Conservation (phyloP, 2,329 filamentous ascomycete species). For the Beauveria rudraprayagi region DNA sequence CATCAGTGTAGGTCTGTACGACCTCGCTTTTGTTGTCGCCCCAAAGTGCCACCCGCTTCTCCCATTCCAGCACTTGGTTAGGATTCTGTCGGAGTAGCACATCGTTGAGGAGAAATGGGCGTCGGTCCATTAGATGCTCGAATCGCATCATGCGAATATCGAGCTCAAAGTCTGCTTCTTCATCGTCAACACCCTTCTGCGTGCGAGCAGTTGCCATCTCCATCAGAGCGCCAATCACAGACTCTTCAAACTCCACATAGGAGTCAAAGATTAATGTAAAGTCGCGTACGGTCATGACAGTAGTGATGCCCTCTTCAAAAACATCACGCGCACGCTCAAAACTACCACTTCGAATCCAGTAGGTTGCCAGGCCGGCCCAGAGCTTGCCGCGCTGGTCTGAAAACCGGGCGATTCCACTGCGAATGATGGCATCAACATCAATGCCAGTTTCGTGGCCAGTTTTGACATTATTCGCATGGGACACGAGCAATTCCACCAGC, state of each 20-base stretch:
- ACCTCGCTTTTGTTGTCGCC: conserved; percentile 86
- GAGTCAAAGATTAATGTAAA: conserved; percentile 96
- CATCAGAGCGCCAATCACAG: conserved; percentile 85
- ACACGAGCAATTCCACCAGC: conserved; percentile 90
- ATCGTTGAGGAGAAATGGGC: conserved; percentile 93
- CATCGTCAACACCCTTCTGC: conserved; percentile 69
- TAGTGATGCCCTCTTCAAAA: conserved; percentile 93
- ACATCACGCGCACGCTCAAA: conserved; percentile 90
- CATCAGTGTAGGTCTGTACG: conserved; percentile 88
- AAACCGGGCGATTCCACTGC: conserved; percentile 84
- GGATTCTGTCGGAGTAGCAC: conserved; percentile 92
- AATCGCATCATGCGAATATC: conserved; percentile 98
- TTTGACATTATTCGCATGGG: conserved; percentile 79
- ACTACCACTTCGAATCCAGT: conserved; percentile 88
- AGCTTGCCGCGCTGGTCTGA: conserved; percentile 90
- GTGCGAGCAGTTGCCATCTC: conserved; percentile 73
- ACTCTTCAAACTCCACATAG: conserved; percentile 95
- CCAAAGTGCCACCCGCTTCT: conserved; percentile 93
- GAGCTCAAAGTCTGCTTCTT: conserved; percentile 84
- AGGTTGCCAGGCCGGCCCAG: conserved; percentile 90
- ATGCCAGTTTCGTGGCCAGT: conserved; percentile 75
- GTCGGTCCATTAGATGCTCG: conserved; percentile 93
- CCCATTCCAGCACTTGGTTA: conserved; percentile 93
- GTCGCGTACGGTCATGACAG: conserved; percentile 96
- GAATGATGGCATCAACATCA: conserved; percentile 84